Base-by-base conservation (phyloP, 768 basidiomycete genomes). In the Phylloporus arenicola region DNA sequence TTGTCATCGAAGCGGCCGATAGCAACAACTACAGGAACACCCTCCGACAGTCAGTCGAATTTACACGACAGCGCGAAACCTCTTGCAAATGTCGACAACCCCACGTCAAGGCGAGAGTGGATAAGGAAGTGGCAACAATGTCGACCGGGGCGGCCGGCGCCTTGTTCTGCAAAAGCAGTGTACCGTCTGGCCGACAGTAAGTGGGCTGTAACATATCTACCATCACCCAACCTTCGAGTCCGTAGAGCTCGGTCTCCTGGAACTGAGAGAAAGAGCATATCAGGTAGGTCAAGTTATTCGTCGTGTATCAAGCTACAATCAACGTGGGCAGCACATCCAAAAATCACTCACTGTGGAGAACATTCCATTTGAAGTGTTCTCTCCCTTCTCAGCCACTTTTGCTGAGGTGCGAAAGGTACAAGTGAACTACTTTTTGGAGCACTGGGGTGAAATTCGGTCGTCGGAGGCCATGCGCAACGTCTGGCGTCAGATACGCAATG, bases 321-420 rank as follows among this genome's bases (percentile, higher is more conserved):
- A 6, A 48, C 34, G 29, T 47, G 38, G 33, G 30, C 45, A 89
- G 80, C 84, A 92, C 64, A 92, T 94, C 40, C 71, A 82, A 55
- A 84, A 81, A 53, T 83, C 82, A 0, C 76, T 94, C 40, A 83
- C 82, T 0, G 79, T 86, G 12, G 79, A 86, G 13, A 93, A 92
- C 64, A 85, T 92, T 45, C 84, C 87, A 2, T 83, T 86, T 57
- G 91, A 94, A 63, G 83, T 87, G 33, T 94, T 94, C 62, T 88
- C 86, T 11, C 81, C 84, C 0, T 92, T 94, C 69, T 83, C 88
- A 6, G 85, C 86, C 6, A 81, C 83, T 0, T 92, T 89, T 57
- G 83, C 86, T 46, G 84, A 88, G 39, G 82, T 94, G 24, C 75
- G 90, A 45, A 88, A 86, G 77, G 86, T 87, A 27, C 82, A 92